Conservation (phyloP, 2,329 filamentous ascomycete genomes). For the Aspergillus sergii region DNA sequence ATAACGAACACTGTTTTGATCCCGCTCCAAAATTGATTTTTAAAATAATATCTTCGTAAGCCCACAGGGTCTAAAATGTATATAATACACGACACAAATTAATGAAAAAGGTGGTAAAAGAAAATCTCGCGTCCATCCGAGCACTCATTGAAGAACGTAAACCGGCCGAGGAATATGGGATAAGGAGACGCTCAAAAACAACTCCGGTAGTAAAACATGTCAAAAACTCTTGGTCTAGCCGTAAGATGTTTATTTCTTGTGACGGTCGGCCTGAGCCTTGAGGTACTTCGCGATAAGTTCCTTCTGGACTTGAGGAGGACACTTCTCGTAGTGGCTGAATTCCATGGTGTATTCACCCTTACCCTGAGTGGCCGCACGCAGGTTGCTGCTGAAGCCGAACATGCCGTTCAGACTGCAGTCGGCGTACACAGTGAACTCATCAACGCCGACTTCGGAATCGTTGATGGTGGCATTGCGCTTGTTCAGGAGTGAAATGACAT, state of each 20-base stretch:
- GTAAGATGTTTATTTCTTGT: constrained; percentile 55
- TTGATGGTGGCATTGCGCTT: constrained; percentile 95
- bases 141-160: constrained; percentile 12
- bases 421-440: constrained; percentile 90
- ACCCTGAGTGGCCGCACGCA: constrained; percentile 91
- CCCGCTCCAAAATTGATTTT: constrained; percentile 10
- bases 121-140: constrained; percentile 13
- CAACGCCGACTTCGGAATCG: constrained; percentile 89
- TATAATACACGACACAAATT: constrained; percentile 23
- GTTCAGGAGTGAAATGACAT: constrained; percentile 91
- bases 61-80: constrained; percentile 23
- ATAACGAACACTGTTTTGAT: constrained; percentile 13
- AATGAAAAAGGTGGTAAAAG: constrained; percentile 11
- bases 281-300: constrained; percentile 69
- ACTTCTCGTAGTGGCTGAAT: constrained; percentile 91
- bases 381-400: constrained; percentile 93
- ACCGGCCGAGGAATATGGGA: not conserved
- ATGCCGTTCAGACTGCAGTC: constrained; percentile 95
- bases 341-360: constrained; percentile 99
- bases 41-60: constrained; percentile 15
- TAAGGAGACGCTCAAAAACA: constrained; percentile 7
- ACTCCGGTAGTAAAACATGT: not conserved
- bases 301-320: constrained; percentile 83
- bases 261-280: constrained; percentile 66
- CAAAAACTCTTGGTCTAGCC: not conserved